Percentiles rank a stretch among this genome's conserved stretches.
phyloP scores from a whole-genome alignment of 495 filamentous ascomycete genomes.

The Podospora pseudocomata region DNA sequence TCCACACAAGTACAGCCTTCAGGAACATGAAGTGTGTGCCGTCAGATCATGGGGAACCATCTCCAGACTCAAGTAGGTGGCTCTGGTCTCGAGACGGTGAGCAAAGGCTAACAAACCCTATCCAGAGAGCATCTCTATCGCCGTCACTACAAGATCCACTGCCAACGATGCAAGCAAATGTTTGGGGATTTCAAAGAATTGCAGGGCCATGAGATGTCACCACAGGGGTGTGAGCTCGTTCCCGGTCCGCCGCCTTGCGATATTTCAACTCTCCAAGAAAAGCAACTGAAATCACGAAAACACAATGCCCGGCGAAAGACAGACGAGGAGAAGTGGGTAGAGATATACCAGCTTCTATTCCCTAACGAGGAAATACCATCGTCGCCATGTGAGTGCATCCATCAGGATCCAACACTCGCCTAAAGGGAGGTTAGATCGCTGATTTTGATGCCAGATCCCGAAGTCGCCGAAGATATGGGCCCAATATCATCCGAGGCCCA shows the following conservation, averaged over 20 bases:
- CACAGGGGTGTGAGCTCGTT: constrained; percentile 21
- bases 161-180: constrained; percentile 28
- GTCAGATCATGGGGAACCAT: constrained; percentile 28
- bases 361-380: constrained; percentile 30
- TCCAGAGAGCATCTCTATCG: constrained; percentile 33
- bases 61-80: constrained; percentile 28
- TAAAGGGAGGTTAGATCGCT: constrained; percentile 17
- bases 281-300: constrained; percentile 29
- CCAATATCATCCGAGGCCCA: constrained; percentile 20
- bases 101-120: constrained; percentile 9
- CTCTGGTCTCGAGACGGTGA: too few relatives aligned
- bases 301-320: constrained; percentile 21
- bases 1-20: constrained; percentile 26
- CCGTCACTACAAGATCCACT: constrained; percentile 29
- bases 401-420: not conserved
- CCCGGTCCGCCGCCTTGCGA: constrained; percentile 19
- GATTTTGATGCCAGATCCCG: constrained; percentile 26
- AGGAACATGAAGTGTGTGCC: constrained; percentile 27
- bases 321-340: constrained; percentile 32
- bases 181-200: constrained; percentile 23
- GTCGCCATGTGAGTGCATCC: constrained; percentile 26
- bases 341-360: constrained; percentile 32
- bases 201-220: constrained; percentile 24
- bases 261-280: constrained; percentile 26
- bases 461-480: constrained; percentile 25